Base-by-base conservation (phyloP, 495 filamentous ascomycete species). In the Lasiosphaeria ovina region DNA sequence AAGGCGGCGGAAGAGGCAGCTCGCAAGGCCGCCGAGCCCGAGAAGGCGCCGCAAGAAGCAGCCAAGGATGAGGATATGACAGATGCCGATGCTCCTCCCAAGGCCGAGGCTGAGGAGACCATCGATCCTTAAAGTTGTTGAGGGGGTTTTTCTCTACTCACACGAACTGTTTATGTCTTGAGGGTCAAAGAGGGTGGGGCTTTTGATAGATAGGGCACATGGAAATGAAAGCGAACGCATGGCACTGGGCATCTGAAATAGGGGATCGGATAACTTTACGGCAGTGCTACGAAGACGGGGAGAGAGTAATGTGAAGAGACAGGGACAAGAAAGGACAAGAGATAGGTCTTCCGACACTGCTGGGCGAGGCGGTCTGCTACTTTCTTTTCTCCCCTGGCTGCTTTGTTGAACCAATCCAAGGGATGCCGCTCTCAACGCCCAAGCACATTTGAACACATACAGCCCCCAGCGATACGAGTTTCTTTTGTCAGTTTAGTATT, bases 1-100 rank as follows among this genome's bases (percentile, higher is more conserved):
- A 86, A 86, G 68, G 83, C 82, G 55, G 86, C 85, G 54, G 88
- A 89, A 69, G 79, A 89, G 66, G 89, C 79, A 56, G 78, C 81
- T 33, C 76, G 75, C 67, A 75, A 78, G 64, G 74, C 74, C 40
- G 74, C 76, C n/a, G 74, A 78, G 63, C 73, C 70, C 17, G 76
- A 78, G 53, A 77, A 81, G 74, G 63, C 58, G 6, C 65, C 68
- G n/a, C 49, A 66, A 59, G 62, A 68, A 32, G 48, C 35, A 40
- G 55, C 58, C 35, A 78, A 79, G 62, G 82, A 85, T 57, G 78
- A 83, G 64, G 81, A 83, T 60, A 85, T 85, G 82, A 77, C 79
- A 17, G 82, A 85, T 59, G 81, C 79, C 1, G 81, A 83, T 48
- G 67, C 77, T 2, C 42, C 76, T 10, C 57, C 70, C 16, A 80